A percentile compares a stretch with the other conserved stretches of the same genome.
Conservation (phyloP, 768 basidiomycete species). For the Coprinellus micaceus region DNA sequence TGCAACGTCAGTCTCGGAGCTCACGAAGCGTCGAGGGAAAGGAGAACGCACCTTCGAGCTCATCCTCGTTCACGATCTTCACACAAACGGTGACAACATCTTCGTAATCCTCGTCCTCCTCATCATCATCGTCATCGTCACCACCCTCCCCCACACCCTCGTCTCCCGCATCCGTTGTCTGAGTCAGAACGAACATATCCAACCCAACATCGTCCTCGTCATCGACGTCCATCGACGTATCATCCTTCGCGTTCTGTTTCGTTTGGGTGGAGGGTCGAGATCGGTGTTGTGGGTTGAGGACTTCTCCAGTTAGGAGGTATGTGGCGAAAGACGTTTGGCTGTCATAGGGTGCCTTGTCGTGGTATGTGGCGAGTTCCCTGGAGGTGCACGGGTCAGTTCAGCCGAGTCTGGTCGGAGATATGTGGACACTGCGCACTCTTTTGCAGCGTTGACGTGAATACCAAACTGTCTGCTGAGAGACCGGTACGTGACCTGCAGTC, state of each 20-base stretch:
- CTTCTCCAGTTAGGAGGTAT: conserved; percentile 64
- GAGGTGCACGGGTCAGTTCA: conserved; percentile 1
- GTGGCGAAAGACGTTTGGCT: conserved; percentile 56
- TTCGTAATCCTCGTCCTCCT: conserved; percentile 36
- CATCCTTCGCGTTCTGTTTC: conserved; percentile 1
- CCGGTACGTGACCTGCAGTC: conserved; percentile 71
- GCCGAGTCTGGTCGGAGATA: neutral
- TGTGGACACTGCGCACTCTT: conserved; percentile 47
- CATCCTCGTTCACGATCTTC: conserved; percentile 58
- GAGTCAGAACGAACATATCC: conserved; percentile 14
- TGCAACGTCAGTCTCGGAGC: neutral
- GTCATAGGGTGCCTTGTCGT: conserved; percentile 41
- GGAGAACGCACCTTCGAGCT: conserved; percentile 54
- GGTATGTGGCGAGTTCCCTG: conserved; percentile 64
- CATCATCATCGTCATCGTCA: conserved; percentile 23
- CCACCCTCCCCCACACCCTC: conserved; percentile 23
- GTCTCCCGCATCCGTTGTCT: neutral
- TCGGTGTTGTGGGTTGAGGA: conserved; percentile 11
- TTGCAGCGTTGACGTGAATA: conserved; percentile 75
- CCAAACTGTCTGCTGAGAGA: conserved; percentile 67
- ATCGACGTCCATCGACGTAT: conserved; percentile 32
- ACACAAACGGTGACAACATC: conserved; percentile 47
- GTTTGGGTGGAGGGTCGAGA: neutral
- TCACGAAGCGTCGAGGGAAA: neutral
- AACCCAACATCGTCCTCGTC: conserved; percentile 24